A percentile compares a stretch with the other conserved stretches of the same genome.
These are phyloP conservation scores for Erodium moschatum DNA, from an alignment of 441 rosid genomes.

Conservation along the genomic window DNA sequence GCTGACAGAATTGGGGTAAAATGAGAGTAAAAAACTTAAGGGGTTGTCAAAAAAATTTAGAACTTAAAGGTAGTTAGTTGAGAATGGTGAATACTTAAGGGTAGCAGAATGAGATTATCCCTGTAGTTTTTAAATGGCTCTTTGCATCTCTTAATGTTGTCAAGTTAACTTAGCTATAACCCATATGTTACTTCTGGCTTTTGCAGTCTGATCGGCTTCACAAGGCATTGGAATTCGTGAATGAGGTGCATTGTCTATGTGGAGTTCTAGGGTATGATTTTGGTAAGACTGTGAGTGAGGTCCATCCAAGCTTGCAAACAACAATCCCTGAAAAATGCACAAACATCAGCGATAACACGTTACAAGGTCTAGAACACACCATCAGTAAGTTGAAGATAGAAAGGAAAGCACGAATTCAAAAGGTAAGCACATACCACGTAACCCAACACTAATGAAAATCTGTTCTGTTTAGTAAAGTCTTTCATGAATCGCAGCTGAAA, in stretches of 20 bases:
- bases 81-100: no score
- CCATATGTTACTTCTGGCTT: slow-evolving; percentile 10
- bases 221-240: slow-evolving; percentile 64
- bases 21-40: no score
- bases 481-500: slow-evolving; percentile 52
- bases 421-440: slow-evolving; percentile 34
- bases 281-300: slow-evolving; percentile 65
- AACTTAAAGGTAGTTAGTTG: no score
- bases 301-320: slow-evolving; percentile 84
- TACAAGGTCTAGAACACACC: slow-evolving; percentile 68
- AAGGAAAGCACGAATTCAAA: slow-evolving; percentile 57
- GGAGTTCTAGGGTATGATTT: slow-evolving; percentile 85
- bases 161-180: neutral
- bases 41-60: no score
- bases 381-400: slow-evolving; percentile 63
- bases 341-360: slow-evolving; percentile 66
- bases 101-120: no score
- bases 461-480: slow-evolving; percentile 13
- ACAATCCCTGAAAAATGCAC: slow-evolving; percentile 63
- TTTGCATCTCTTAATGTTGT: neutral
- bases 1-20: no score
- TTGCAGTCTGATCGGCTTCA: slow-evolving; percentile 87
- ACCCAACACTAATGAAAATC: slow-evolving; percentile 3
- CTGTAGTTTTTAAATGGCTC: neutral
- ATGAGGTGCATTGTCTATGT: slow-evolving; percentile 79